Percentiles rank a stretch among this genome's conserved stretches.
phyloP scores from a whole-genome alignment of 2,329 filamentous ascomycete genomes.

The Ceratocystis variospora region DNA sequence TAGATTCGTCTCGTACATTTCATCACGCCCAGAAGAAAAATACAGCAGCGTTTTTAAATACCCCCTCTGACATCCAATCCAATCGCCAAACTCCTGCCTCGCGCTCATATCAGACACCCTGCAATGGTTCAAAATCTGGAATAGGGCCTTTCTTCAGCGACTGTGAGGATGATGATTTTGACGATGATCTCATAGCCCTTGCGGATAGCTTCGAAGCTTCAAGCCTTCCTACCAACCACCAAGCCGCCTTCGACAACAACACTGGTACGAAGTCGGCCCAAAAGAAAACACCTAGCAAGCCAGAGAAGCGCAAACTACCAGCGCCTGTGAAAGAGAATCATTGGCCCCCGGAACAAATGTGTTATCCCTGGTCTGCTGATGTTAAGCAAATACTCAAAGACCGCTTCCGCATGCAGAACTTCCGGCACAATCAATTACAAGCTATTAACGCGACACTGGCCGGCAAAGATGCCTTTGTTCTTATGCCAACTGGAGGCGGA shows the following conservation, averaged over 20 bases:
- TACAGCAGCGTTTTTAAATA: not conserved
- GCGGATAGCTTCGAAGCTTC: conserved; percentile 20
- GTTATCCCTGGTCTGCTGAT: conserved; percentile 70
- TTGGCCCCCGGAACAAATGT: conserved; percentile 43
- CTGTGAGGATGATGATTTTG: conserved; percentile 13
- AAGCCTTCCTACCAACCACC: conserved; percentile 34
- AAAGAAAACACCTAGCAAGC: conserved; percentile 23
- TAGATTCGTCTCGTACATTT: not conserved
- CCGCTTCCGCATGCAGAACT: conserved; percentile 71
- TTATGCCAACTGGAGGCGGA: conserved; percentile 96
- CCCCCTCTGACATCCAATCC: not conserved
- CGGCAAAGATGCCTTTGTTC: conserved; percentile 81
- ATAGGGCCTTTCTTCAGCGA: conserved; percentile 17
- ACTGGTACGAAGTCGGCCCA: conserved; percentile 29
- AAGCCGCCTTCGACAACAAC: conserved; percentile 8
- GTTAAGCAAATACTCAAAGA: conserved; percentile 69
- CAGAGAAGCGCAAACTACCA: conserved; percentile 24
- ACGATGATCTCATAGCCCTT: conserved; percentile 20
- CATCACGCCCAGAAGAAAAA: not conserved
- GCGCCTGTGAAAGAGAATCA: conserved; percentile 23
- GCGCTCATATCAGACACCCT: not conserved
- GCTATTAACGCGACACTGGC: conserved; percentile 85
- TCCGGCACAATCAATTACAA: conserved; percentile 82
- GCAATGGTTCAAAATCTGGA: not conserved
- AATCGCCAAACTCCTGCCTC: not conserved